Percentiles rank a stretch among this genome's conserved stretches.
phyloP scores from a whole-genome alignment of 1,284 basidiomycete species.

The Peniophora sp. region DNA sequence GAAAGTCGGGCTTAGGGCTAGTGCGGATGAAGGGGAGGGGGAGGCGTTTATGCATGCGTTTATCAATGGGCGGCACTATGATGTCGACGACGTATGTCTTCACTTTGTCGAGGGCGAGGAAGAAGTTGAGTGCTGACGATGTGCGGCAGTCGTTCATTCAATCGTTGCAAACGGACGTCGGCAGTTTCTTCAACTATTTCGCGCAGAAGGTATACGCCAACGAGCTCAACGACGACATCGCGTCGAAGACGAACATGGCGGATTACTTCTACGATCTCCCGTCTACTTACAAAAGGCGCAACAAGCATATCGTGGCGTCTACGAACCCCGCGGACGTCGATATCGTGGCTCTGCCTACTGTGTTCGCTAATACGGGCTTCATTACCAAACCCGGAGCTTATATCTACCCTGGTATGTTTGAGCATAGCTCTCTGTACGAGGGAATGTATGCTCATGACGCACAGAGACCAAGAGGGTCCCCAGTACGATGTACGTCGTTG shows the following conservation, averaged over 20 bases:
- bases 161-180: slow-evolving; percentile 56
- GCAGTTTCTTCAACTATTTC: slow-evolving; percentile 55
- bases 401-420: slow-evolving; percentile 51
- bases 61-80: slow-evolving; percentile 81
- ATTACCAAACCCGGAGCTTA: slow-evolving; percentile 34
- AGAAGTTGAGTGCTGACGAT: neutral
- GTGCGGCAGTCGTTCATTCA: slow-evolving; percentile 57
- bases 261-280: slow-evolving; percentile 90
- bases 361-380: slow-evolving; percentile 36
- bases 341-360: slow-evolving; percentile 43
- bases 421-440: neutral
- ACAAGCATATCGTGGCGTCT: slow-evolving; percentile 58
- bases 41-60: slow-evolving; percentile 60
- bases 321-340: slow-evolving; percentile 34
- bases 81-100: slow-evolving; percentile 60
- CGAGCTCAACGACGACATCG: slow-evolving; percentile 48
- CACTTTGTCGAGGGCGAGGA: neutral
- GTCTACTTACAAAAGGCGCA: slow-evolving; percentile 60
- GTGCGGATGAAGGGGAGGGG: slow-evolving; percentile 17
- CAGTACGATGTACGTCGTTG: slow-evolving; percentile 63
- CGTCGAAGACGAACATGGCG: slow-evolving; percentile 34
- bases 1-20: no score
- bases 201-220: slow-evolving; percentile 72
- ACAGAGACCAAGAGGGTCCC: slow-evolving; percentile 31
- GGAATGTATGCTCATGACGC: slow-evolving; percentile 4